Conservation (phyloP, 2,329 filamentous ascomycete species). For the Bimuria novae-zelandiae region DNA sequence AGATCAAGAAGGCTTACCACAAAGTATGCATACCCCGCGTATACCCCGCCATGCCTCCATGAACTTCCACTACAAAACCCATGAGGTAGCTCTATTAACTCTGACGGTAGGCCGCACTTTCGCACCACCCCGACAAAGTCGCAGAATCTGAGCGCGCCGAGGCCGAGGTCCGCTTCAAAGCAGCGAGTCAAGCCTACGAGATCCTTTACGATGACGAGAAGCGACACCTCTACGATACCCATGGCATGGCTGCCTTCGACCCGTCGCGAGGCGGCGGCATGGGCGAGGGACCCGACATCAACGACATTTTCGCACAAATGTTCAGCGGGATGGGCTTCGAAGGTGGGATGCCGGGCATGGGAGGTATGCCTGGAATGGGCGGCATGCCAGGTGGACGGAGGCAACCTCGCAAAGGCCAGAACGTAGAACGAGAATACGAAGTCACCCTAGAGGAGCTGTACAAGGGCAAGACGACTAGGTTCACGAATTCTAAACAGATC, state of each 20-base stretch:
- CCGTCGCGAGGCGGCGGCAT: conserved; percentile 67
- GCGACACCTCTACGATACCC: conserved; percentile 85
- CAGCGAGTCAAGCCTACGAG: conserved; percentile 92
- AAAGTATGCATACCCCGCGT: conserved; percentile 64
- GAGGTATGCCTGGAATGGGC: conserved; percentile 60
- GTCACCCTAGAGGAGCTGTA: conserved; percentile 93
- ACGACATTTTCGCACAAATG: conserved; percentile 93
- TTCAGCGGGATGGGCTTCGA: conserved; percentile 62
- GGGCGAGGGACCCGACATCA: conserved; percentile 75
- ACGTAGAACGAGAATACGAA: conserved; percentile 90
- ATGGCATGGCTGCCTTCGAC: conserved; percentile 96
- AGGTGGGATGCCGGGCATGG: conserved; percentile 59
- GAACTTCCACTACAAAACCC: conserved; percentile 5
- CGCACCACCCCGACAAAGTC: conserved; percentile 95
- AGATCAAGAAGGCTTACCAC: conserved; percentile 95
- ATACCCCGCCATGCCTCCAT: not conserved
- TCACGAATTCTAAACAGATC: conserved; percentile 92
- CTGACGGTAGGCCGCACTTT: conserved; percentile 71
- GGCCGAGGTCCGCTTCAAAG: conserved; percentile 91
- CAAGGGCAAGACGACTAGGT: conserved; percentile 98
- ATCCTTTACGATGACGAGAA: conserved; percentile 97
- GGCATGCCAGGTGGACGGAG: conserved; percentile 56
- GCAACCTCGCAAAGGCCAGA: conserved; percentile 69
- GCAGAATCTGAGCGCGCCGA: conserved; percentile 80
- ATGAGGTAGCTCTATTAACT: conserved; percentile 7